phyloP scores from a whole-genome alignment of 2,329 filamentous ascomycete genomes.

The Alternaria hordeiaustralica region DNA sequence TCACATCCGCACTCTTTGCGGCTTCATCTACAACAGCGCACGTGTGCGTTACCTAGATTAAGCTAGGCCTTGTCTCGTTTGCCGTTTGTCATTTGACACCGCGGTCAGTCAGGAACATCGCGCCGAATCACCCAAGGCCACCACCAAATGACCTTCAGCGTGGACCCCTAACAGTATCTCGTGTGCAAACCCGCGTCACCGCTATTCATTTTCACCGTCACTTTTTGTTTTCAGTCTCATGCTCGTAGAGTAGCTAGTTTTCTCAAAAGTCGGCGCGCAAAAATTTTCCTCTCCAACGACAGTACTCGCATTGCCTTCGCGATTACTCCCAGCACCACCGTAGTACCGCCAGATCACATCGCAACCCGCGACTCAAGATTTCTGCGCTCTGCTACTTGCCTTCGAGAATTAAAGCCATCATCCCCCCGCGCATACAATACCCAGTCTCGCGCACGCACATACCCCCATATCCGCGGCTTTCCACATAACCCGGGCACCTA shows the following conservation, averaged over 20 bases:
- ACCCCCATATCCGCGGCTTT: conserved; percentile 3
- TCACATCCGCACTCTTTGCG: conserved; percentile 11
- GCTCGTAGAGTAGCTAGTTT: background rate
- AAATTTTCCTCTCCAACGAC: conserved; percentile 7
- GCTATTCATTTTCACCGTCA: conserved; percentile 11
- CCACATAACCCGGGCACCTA: conserved; percentile 11
- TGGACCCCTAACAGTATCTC: background rate
- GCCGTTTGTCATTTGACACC: conserved; percentile 10
- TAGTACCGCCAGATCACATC: conserved; percentile 9
- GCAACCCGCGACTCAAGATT: conserved; percentile 6
- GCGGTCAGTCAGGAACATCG: conserved; percentile 3
- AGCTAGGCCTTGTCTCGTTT: conserved; percentile 14
- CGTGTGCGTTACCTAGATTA: conserved; percentile 18
- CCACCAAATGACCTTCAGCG: background rate
- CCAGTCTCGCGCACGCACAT: conserved; percentile 13
- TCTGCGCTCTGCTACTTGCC: conserved; percentile 12
- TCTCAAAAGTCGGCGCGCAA: conserved; percentile 2
- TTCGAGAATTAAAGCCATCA: background rate
- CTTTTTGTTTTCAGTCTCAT: background rate
- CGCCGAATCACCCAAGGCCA: conserved; percentile 5
- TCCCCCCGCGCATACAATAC: background rate
- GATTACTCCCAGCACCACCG: conserved; percentile 2
- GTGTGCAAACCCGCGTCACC: conserved; percentile 5
- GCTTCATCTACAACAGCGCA: conserved; percentile 16
- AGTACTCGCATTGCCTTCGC: conserved; percentile 18